Base-by-base conservation (phyloP, 108 stramenopile species). In the Cyclotella choctawhatcheeana region DNA sequence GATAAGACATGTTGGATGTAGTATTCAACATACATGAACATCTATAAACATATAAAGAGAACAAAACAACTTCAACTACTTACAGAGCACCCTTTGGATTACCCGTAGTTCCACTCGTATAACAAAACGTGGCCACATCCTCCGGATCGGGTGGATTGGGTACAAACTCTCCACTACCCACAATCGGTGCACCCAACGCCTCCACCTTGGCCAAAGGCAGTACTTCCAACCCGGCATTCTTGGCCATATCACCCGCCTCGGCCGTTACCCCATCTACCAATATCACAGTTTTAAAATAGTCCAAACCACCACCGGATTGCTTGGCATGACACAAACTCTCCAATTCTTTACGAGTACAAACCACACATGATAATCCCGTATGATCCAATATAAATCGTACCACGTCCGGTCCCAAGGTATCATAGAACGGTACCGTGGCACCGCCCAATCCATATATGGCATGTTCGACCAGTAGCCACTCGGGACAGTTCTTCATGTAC, bases 391-490 rank as follows among this genome's bases (percentile, higher is more conserved):
- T 94, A 72, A 90, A 97, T 21, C 85, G 69, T 0, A 96, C 92
- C 6, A 93, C 83, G 45, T 96, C 96, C 10, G 93, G 92, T 12
- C 96, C 98, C 7, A 98, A 83, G 13, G 98, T 98, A 69, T 97
- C 96, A 77, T 98, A 98, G 35, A 97, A 85, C 2, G 97, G 97
- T 56, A 96, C 98, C 0, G 96, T 94, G 7, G 88, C 77, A 17
- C 91, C 93, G 37, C 88, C 85, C 37, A 94, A 44, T 32, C 83
- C 68, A 70, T 93, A 95, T 27, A 84, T 77, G 8, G 90, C 96
- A 55, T 97, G 95, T 50, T 99, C 98, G 18, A 86, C 91, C 43
- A 99, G 74, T 55, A 95, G 58, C 96, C 97, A 98, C 77, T 99
- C 97, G 64, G 94, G 82, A 48, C 93, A 92, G 61, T 99, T 99